These are phyloP conservation scores for Lepidium didymum DNA, from an alignment of 345 rosid species.

Conservation along the genomic window DNA sequence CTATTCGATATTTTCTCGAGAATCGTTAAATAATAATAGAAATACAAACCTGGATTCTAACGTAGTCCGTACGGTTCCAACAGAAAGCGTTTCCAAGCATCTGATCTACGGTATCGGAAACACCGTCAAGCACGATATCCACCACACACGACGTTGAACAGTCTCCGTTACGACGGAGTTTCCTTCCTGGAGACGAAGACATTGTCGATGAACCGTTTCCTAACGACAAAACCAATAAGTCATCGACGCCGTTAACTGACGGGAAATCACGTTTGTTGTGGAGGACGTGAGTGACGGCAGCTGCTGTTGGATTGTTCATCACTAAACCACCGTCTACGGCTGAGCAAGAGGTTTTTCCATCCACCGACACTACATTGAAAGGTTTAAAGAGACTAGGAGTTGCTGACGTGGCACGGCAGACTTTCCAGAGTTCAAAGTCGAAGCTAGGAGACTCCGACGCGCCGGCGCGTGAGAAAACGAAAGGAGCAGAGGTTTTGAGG, in stretches of 20 bases:
- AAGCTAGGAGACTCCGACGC: constrained; percentile 85
- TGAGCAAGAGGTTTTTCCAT: constrained; percentile 70
- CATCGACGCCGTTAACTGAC: constrained; percentile 72
- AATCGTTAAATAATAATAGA: too few species aligned
- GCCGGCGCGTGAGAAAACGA: constrained; percentile 97
- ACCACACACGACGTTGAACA: constrained; percentile 72
- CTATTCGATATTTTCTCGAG: too few species aligned
- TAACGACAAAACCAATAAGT: constrained; percentile 69
- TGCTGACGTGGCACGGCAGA: constrained; percentile 86
- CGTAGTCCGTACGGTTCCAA: constrained; percentile 87
- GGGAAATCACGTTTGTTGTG: constrained; percentile 98
- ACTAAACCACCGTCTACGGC: constrained; percentile 92
- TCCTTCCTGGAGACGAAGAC: constrained; percentile 22
- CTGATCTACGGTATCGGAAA: constrained; percentile 90
- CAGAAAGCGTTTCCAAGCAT: constrained; percentile 94
- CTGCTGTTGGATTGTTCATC: constrained; percentile 97
- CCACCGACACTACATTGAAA: constrained; percentile 54
- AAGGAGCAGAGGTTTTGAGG: constrained; percentile 84
- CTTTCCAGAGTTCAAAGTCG: constrained; percentile 88
- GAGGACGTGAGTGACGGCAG: constrained; percentile 88
- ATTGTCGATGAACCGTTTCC: constrained; percentile 63
- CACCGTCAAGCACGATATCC: constrained; percentile 76
- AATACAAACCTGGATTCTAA: constrained; percentile 56
- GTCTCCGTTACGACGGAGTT: constrained; percentile 42
- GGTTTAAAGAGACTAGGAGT: constrained; percentile 85